Evolutionary conservation across 108 stramenopile genomes (phyloP).

Genomic region (Phaeodactylum tricornutum): DNA sequence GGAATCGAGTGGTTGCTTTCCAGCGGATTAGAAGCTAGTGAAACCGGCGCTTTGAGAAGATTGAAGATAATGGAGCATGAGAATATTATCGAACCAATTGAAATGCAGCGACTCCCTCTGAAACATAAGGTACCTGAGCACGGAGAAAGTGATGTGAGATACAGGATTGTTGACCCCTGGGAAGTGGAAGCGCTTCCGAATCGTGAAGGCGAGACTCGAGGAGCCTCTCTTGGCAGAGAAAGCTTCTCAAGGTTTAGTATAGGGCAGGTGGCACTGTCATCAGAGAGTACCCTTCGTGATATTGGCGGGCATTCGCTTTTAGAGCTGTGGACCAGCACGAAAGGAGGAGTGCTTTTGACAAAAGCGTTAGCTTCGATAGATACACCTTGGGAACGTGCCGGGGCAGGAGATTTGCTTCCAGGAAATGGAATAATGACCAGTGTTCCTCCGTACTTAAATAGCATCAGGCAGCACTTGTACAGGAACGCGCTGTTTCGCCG

Average conservation of each 20-base stretch:
- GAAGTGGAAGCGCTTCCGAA: constrained; percentile 75
- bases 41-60: constrained; percentile 41
- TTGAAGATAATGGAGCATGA: constrained; percentile 52
- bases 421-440: constrained; percentile 39
- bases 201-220: constrained; percentile 58
- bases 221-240: constrained; percentile 63
- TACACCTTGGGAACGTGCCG: constrained; percentile 74
- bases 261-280: constrained; percentile 41
- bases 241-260: constrained; percentile 51
- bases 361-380: constrained; percentile 74
- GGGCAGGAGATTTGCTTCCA: constrained; percentile 69
- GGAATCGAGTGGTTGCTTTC: constrained; percentile 58
- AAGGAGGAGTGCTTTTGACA: constrained; percentile 56
- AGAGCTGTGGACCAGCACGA: constrained; percentile 54
- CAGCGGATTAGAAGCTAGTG: constrained; percentile 35
- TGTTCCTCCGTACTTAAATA: constrained; percentile 56
- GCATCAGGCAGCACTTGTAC: constrained; percentile 68
- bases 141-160: constrained; percentile 37
- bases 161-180: constrained; percentile 86
- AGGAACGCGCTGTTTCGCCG: constrained; percentile 77
- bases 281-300: constrained; percentile 39
- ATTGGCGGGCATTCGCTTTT: constrained; percentile 57
- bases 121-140: constrained; percentile 12
- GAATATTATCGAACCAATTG: constrained; percentile 68
- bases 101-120: constrained; percentile 14